These are phyloP conservation scores for Penicillium sp. DNA, from an alignment of 2,329 filamentous ascomycete genomes.

Conservation along the genomic window DNA sequence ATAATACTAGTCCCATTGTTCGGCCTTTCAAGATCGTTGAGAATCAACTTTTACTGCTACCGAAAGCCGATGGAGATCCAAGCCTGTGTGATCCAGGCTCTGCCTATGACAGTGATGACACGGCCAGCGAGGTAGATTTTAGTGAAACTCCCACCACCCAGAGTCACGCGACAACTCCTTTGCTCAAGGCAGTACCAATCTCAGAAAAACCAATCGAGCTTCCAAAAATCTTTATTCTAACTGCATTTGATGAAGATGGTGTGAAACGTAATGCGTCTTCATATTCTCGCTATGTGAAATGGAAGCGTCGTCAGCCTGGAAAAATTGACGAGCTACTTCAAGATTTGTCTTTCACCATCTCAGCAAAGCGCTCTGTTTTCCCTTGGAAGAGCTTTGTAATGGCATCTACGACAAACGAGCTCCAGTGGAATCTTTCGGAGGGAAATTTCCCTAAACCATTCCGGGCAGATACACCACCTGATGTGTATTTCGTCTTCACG, in stretches of 20 bases:
- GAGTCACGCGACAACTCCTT: slow-evolving; percentile 10
- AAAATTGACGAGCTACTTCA: slow-evolving; percentile 18
- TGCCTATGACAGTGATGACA: slow-evolving; percentile 16
- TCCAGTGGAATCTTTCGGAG: slow-evolving; percentile 21
- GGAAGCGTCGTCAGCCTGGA: neutral
- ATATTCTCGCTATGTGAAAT: slow-evolving; percentile 19
- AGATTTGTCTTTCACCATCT: slow-evolving; percentile 29
- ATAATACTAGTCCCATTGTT: slow-evolving; percentile 13
- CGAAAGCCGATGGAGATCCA: neutral
- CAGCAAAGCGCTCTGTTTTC: slow-evolving; percentile 19
- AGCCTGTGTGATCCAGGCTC: neutral
- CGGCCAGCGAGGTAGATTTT: slow-evolving; percentile 5
- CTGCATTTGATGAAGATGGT: slow-evolving; percentile 31
- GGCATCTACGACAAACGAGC: slow-evolving; percentile 17
- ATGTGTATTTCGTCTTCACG: slow-evolving; percentile 43
- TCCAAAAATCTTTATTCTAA: slow-evolving; percentile 19
- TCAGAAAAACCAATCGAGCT: neutral
- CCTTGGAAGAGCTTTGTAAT: slow-evolving; percentile 24
- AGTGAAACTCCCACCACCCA: slow-evolving; percentile 20
- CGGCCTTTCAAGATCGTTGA: neutral
- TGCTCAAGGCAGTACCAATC: neutral
- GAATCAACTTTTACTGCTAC: neutral
- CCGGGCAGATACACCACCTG: slow-evolving; percentile 6
- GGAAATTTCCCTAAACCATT: slow-evolving; percentile 14
- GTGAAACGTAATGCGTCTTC: slow-evolving; percentile 23